These are phyloP conservation scores for Ogataea hybrid DNA, from an alignment of 1,139 yeast species.

Conservation along the genomic window DNA sequence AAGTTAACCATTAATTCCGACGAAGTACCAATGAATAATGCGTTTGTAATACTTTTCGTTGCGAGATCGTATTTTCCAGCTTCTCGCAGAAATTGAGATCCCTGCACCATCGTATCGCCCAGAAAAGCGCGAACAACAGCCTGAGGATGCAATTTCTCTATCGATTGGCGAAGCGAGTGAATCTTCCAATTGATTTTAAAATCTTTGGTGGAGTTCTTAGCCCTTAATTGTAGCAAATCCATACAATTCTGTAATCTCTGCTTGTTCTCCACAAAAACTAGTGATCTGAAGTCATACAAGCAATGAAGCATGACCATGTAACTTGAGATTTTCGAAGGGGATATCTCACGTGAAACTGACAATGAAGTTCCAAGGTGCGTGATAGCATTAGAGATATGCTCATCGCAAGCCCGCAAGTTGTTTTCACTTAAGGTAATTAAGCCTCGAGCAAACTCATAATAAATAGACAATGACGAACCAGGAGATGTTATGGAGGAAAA, in stretches of 20 bases:
- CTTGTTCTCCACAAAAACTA: conserved; percentile 23
- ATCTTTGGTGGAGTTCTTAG: conserved; percentile 55
- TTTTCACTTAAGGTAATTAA: conserved; percentile 42
- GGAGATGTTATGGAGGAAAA: conserved; percentile 32
- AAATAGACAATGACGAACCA: conserved; percentile 58
- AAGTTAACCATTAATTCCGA: conserved; percentile 47
- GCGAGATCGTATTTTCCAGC: conserved; percentile 73
- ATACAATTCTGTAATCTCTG: conserved; percentile 16
- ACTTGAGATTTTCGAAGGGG: conserved; percentile 40
- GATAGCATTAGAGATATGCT: conserved; percentile 51
- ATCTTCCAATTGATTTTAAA: conserved; percentile 63
- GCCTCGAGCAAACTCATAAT: conserved; percentile 64
- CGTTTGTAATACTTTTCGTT: conserved; percentile 67
- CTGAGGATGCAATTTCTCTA: conserved; percentile 43
- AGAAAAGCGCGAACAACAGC: conserved; percentile 39
- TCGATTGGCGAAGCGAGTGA: conserved; percentile 57
- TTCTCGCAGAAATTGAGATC: conserved; percentile 68
- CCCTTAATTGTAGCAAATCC: conserved; percentile 32
- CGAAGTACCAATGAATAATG: conserved; percentile 46
- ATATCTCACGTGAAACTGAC: conserved; percentile 59
- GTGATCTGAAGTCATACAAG: conserved; percentile 55
- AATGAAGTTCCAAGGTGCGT: conserved; percentile 58
- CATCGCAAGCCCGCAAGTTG: conserved; percentile 34
- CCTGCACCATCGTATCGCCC: conserved; percentile 53
- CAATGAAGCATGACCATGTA: conserved; percentile 65